Conservation (phyloP, 352 stramenopile genomes). For the Phytophthora sp. region DNA sequence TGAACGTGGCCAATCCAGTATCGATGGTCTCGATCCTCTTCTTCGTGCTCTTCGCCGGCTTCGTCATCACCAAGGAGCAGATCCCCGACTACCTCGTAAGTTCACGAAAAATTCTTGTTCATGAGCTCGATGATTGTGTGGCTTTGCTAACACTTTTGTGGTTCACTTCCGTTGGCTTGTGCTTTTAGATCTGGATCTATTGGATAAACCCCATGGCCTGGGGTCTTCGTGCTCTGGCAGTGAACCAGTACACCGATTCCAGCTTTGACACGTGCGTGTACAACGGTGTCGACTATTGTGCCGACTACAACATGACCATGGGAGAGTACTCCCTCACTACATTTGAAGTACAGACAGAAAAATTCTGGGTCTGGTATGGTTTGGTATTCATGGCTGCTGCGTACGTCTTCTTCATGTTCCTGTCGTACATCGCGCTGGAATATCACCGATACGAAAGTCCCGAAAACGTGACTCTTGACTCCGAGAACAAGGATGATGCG, state of each 20-base stretch:
- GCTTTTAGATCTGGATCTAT: neutral
- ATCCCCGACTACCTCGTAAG: conserved; percentile 33
- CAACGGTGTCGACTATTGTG: conserved; percentile 19
- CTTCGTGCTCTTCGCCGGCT: conserved; percentile 27
- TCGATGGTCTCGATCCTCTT: conserved; percentile 25
- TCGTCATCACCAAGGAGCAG: conserved; percentile 30
- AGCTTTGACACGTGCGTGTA: conserved; percentile 27
- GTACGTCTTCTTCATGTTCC: conserved; percentile 30
- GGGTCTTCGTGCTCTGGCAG: conserved; percentile 3
- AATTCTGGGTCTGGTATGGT: conserved; percentile 30
- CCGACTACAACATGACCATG: conserved; percentile 14
- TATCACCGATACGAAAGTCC: conserved; percentile 19
- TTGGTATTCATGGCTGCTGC: conserved; percentile 12
- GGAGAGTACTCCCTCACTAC: conserved; percentile 20
- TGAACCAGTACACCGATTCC: conserved; percentile 30
- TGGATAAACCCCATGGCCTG: neutral
- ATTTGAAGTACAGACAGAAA: conserved; percentile 21
- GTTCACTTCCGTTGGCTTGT: too few species aligned
- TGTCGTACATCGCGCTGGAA: conserved; percentile 25
- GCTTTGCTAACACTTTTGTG: too few species aligned
- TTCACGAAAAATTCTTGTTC: too few species aligned
- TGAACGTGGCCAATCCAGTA: conserved; percentile 28
- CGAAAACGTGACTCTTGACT: conserved; percentile 25
- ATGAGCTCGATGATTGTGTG: too few species aligned
- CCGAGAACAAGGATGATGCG: neutral